Percentiles rank a stretch among this genome's conserved stretches.
These are phyloP conservation scores for Sherardia arvensis DNA, from an alignment of 257 asterid genomes.

Conservation along the genomic window DNA sequence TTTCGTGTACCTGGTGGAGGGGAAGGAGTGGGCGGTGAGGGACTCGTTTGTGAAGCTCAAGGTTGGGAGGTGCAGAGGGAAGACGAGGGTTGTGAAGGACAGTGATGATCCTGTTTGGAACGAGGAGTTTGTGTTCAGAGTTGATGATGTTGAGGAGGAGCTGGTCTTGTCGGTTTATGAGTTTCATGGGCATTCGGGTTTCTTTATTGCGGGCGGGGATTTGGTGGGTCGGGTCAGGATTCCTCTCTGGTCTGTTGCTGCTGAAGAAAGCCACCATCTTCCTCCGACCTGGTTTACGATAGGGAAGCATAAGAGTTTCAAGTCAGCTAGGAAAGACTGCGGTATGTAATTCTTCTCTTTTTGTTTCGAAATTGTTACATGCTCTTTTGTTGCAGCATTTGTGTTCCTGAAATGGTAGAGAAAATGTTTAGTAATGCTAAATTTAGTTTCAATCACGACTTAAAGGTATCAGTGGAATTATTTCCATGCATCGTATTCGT, in stretches of 20 bases:
- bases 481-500: too few relatives aligned
- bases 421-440: too few relatives aligned
- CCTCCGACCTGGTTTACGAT: conserved; percentile 80
- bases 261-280: conserved; percentile 58
- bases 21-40: conserved; percentile 48
- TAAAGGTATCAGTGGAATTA: too few relatives aligned
- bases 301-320: conserved; percentile 33
- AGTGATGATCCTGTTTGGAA: conserved; percentile 58
- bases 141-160: conserved; percentile 53
- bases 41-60: conserved; percentile 57
- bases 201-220: conserved; percentile 42
- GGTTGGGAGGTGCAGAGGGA: conserved; percentile 60
- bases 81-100: conserved; percentile 49
- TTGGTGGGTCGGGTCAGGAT: conserved; percentile 60
- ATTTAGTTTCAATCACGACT: too few relatives aligned
- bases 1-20: conserved; percentile 60
- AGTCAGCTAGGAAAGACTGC: conserved; percentile 32
- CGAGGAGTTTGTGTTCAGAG: conserved; percentile 77
- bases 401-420: too few relatives aligned
- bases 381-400: too few relatives aligned
- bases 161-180: conserved; percentile 49
- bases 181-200: conserved; percentile 42
- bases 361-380: too few relatives aligned
- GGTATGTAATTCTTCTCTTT: conserved; percentile 23
- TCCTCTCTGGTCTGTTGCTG: conserved; percentile 54